Conservation (phyloP, 2,329 filamentous ascomycete species). For the Alternaria triticimaculans region DNA sequence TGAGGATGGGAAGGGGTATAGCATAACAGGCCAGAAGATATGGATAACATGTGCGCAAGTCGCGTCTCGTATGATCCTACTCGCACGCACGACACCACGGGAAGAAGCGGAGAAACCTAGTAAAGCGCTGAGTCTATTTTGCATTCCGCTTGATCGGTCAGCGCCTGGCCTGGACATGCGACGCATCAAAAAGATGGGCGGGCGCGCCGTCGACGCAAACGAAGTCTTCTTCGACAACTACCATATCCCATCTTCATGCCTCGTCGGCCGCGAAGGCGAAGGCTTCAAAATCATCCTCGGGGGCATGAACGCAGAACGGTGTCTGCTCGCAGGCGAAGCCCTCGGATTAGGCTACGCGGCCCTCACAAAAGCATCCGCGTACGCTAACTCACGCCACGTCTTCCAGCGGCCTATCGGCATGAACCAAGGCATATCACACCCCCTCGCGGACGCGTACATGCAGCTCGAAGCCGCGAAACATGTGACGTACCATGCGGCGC, state of each 20-base stretch:
- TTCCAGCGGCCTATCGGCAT: slow-evolving; percentile 65
- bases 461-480: slow-evolving; percentile 66
- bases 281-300: slow-evolving; percentile 73
- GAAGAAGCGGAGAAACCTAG: slow-evolving; percentile 72
- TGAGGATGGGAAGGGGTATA: slow-evolving; percentile 65
- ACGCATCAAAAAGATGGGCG: slow-evolving; percentile 85
- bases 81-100: slow-evolving; percentile 75
- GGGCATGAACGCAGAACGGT: slow-evolving; percentile 59
- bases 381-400: slow-evolving; percentile 59
- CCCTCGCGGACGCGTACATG: slow-evolving; percentile 66
- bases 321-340: slow-evolving; percentile 72
- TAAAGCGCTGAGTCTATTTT: slow-evolving; percentile 82
- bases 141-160: slow-evolving; percentile 72
- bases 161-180: slow-evolving; percentile 69
- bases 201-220: slow-evolving; percentile 81
- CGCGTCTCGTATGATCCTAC: slow-evolving; percentile 80
- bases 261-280: slow-evolving; percentile 75
- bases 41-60: slow-evolving; percentile 90
- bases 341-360: slow-evolving; percentile 79
- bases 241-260: slow-evolving; percentile 64
- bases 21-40: slow-evolving; percentile 79
- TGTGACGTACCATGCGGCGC: slow-evolving; percentile 66
- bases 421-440: slow-evolving; percentile 67
- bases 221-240: slow-evolving; percentile 89
- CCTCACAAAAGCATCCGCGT: slow-evolving; percentile 50